A percentile compares a stretch with the other conserved stretches of the same genome.
These are phyloP conservation scores for Chalciporus sphaerocephalus DNA, from an alignment of 768 basidiomycete species.

Conservation along the genomic window DNA sequence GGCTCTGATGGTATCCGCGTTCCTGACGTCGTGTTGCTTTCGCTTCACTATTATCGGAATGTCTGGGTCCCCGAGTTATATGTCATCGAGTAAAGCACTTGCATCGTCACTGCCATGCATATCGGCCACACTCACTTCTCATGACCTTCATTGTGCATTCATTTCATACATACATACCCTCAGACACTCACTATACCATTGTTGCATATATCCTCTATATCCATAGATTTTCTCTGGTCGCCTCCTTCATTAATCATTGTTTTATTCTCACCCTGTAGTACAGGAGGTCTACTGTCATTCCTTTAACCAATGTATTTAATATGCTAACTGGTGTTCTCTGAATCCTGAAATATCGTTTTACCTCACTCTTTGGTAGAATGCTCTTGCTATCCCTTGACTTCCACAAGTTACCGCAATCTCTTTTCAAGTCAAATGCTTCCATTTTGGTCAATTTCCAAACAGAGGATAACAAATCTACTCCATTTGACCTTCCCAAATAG, in stretches of 20 bases:
- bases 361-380: too few species aligned
- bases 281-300: too few species aligned
- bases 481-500: neutral
- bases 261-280: neutral
- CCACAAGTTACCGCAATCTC: too few species aligned
- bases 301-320: too few species aligned
- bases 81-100: slow-evolving; percentile 20
- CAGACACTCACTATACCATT: neutral
- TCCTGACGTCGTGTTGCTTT: slow-evolving; percentile 18
- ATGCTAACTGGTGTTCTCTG: too few species aligned
- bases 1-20: slow-evolving; percentile 13
- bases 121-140: too few species aligned
- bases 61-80: slow-evolving; percentile 29
- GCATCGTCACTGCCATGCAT: neutral
- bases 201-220: too few species aligned
- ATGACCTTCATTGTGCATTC: neutral
- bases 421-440: neutral
- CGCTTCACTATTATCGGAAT: slow-evolving; percentile 25
- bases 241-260: neutral
- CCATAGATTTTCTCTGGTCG: neutral
- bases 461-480: neutral
- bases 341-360: too few species aligned
- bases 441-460: neutral
- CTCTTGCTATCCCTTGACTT: too few species aligned
- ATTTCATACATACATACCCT: neutral